phyloP scores from a whole-genome alignment of 805 yeast species.

The Metschnikowia drakensbergensis region DNA sequence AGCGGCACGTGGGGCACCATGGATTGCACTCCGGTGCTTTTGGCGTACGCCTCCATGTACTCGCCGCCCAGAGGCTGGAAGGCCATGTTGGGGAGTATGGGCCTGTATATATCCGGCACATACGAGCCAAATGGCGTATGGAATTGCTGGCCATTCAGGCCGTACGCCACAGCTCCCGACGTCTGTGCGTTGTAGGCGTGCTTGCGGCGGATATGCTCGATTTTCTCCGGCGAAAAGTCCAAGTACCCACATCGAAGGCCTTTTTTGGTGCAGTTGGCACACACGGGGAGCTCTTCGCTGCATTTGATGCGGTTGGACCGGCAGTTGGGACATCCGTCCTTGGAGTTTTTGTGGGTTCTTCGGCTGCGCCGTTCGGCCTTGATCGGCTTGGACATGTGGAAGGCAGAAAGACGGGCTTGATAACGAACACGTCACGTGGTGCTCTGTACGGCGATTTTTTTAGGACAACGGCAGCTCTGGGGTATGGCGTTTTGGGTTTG shows the following conservation, averaged over 20 bases:
- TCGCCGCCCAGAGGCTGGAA: not conserved
- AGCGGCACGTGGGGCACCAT: not conserved
- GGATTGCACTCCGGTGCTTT: not conserved
- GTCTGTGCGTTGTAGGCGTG: not conserved
- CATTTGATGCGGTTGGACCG: constrained; percentile 42
- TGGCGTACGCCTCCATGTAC: not conserved
- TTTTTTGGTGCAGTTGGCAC: constrained; percentile 37
- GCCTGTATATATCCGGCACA: not conserved
- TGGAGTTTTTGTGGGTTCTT: constrained; percentile 26
- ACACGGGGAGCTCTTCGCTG: constrained; percentile 40
- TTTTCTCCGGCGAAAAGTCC: constrained; percentile 37
- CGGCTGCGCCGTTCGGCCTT: constrained; percentile 20
- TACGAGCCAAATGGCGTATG: not conserved
- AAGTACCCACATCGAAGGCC: constrained; percentile 39
- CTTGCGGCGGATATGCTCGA: constrained; percentile 27
- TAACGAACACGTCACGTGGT: too few species aligned
- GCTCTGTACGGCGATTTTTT: too few species aligned
- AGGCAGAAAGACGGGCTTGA: too few species aligned
- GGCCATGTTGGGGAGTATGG: not conserved
- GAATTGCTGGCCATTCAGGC: not conserved
- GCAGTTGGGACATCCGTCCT: constrained; percentile 42
- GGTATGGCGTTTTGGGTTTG: too few species aligned
- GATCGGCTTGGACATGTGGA: not conserved
- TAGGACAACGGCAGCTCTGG: too few species aligned
- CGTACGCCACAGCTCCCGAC: not conserved